Evolutionary conservation across 1,284 basidiomycete species (phyloP), one percentile per base, ranked within the genome.

Genomic region (Pterulicium gracile): DNA sequence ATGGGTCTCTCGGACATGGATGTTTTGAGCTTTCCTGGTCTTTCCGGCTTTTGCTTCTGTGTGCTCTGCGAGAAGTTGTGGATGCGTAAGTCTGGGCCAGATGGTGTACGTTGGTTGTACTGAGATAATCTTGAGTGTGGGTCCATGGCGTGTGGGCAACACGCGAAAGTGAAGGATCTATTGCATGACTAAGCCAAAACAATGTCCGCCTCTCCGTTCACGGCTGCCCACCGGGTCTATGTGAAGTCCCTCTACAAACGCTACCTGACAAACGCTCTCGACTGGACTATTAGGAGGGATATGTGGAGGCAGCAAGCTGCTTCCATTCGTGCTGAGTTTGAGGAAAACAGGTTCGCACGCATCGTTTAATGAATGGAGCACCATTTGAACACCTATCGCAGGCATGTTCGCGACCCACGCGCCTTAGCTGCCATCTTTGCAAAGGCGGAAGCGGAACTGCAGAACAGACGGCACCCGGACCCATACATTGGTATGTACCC

Each of bases 231-330:
- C 70, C 73, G 79, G 61, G 72, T 80, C 58, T 88, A 94, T 63
- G 90, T 97, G 66, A 89, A 92, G 68, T 88, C 86, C 20, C 78
- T 97, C 12, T 97, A 96, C 73, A 83, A 79, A 59, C 81, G 93
- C 43, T 81, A 79, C 60, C 75, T 96, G 50, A 84, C 74, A 56
- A 92, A 95, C 63, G 75, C 86, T 49, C 70, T 93, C 48, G 82
- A 97, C 67, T 97, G 93, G 93, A 80, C 79, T 49, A 75, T 95
- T 55, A 73, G 84, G 49, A 72, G 92, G 52, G 87, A 92, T 58
- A 58, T 90, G 3, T 96, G 90, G 90, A 76, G 93, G 52, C 74
- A 74, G 53, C 75, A 84, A 58, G 92, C 92, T 3, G 67, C 92
- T 55, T 70, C 83, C 62, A 90, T 96, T 56, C 72, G 93, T 50